A percentile compares a stretch with the other conserved stretches of the same genome.
Evolutionary conservation across 306 rosid species (phyloP).

Genomic region (Cicer chorassanicum): DNA sequence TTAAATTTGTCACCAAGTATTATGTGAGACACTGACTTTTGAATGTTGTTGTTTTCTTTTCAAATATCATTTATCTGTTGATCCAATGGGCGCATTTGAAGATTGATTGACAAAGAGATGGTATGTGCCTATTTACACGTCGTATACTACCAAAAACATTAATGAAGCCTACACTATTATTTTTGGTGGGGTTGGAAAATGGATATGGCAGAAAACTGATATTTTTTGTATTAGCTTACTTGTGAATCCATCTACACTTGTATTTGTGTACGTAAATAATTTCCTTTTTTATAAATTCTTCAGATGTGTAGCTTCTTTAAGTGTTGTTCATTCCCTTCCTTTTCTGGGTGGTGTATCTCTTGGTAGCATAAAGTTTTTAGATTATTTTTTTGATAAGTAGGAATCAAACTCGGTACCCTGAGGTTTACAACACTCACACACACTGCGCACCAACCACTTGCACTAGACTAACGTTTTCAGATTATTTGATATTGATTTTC

Average conservation of each 20-base stretch:
- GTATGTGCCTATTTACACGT: slow-evolving; percentile 53
- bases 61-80: slow-evolving; percentile 47
- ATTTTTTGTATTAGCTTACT: slow-evolving; percentile 20
- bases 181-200: slow-evolving; percentile 18
- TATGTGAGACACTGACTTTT: slow-evolving; percentile 52
- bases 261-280: not conserved
- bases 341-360: slow-evolving; percentile 33
- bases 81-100: slow-evolving; percentile 49
- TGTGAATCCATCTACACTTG: slow-evolving; percentile 12
- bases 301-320: slow-evolving; percentile 23
- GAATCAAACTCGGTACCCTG: too few species aligned
- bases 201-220: slow-evolving; percentile 24
- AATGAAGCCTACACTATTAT: not conserved
- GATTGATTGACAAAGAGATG: slow-evolving; percentile 89
- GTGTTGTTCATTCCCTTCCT: slow-evolving; percentile 29
- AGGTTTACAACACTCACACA: too few species aligned
- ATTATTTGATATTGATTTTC: slow-evolving; percentile 32
- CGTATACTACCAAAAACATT: slow-evolving; percentile 35
- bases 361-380: slow-evolving; percentile 9
- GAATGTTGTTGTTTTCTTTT: slow-evolving; percentile 46
- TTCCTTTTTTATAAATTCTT: slow-evolving; percentile 39
- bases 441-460: too few species aligned
- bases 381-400: not conserved
- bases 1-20: slow-evolving; percentile 16
- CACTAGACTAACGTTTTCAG: not conserved